Evolutionary conservation across 441 rosid genomes (phyloP).

Genomic region (California macrophylla): DNA sequence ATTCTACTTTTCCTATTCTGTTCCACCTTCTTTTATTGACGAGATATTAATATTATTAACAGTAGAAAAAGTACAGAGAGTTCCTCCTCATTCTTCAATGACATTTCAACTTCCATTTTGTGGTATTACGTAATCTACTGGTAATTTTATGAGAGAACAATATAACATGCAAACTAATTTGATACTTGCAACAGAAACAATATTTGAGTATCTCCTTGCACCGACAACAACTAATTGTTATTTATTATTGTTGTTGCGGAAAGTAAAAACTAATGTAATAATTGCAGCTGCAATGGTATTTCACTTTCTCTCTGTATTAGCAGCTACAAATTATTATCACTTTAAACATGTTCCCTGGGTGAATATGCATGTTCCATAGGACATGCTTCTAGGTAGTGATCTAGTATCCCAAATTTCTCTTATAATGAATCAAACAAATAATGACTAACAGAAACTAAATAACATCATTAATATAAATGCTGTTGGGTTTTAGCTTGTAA

Average conservation of each 20-base stretch:
- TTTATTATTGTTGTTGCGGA: not conserved
- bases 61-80: too few relatives aligned
- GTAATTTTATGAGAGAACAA: not conserved
- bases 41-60: too few relatives aligned
- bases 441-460: not conserved
- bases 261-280: not conserved
- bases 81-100: too few relatives aligned
- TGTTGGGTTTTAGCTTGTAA: not conserved
- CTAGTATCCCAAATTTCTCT: not conserved
- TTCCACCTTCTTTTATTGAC: too few relatives aligned
- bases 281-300: not conserved
- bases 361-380: not conserved
- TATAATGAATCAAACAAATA: not conserved
- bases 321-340: not conserved
- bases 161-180: not conserved
- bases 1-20: not conserved
- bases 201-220: not conserved
- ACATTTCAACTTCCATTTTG: not conserved
- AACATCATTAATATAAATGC: not conserved
- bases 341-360: not conserved
- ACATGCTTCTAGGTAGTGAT: not conserved
- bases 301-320: not conserved
- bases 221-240: not conserved
- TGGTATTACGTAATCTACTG: not conserved
- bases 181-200: not conserved